phyloP scores from a whole-genome alignment of 2,329 filamentous ascomycete species.

The Penicillium sp. region DNA sequence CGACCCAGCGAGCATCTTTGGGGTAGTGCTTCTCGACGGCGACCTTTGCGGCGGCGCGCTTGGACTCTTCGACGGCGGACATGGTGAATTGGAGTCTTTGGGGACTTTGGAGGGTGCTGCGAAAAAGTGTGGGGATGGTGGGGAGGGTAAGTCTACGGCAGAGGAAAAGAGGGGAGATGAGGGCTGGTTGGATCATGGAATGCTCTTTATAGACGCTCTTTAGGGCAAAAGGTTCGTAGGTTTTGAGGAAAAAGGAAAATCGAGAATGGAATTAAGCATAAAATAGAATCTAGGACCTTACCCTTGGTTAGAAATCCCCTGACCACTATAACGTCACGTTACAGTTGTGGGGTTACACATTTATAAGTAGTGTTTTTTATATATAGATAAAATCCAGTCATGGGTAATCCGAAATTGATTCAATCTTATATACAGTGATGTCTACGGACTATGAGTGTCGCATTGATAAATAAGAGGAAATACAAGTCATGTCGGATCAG shows the following conservation, averaged over 20 bases:
- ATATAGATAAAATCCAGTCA: neutral
- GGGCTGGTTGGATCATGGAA: constrained; percentile 6
- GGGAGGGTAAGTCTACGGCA: constrained; percentile 4
- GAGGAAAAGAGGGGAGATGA: constrained; percentile 17
- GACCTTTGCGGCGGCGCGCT: constrained; percentile 57
- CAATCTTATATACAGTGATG: neutral
- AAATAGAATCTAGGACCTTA: neutral
- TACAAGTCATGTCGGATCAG: no score
- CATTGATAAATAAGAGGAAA: neutral
- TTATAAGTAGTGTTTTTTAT: neutral
- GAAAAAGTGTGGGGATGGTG: constrained; percentile 8
- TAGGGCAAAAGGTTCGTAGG: no score
- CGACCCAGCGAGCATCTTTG: constrained; percentile 55
- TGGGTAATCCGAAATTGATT: neutral
- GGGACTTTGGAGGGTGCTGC: neutral
- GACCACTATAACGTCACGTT: neutral
- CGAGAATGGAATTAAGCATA: neutral
- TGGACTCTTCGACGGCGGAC: constrained; percentile 52
- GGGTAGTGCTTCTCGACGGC: constrained; percentile 63
- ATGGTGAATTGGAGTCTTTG: constrained; percentile 31
- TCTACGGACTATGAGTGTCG: neutral
- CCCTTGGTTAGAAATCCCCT: neutral
- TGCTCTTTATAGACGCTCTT: neutral
- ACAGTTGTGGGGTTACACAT: neutral
- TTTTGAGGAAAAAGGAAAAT: neutral